Evolutionary conservation across 352 stramenopile genomes (phyloP).

Genomic region (Phytophthora europaea): DNA sequence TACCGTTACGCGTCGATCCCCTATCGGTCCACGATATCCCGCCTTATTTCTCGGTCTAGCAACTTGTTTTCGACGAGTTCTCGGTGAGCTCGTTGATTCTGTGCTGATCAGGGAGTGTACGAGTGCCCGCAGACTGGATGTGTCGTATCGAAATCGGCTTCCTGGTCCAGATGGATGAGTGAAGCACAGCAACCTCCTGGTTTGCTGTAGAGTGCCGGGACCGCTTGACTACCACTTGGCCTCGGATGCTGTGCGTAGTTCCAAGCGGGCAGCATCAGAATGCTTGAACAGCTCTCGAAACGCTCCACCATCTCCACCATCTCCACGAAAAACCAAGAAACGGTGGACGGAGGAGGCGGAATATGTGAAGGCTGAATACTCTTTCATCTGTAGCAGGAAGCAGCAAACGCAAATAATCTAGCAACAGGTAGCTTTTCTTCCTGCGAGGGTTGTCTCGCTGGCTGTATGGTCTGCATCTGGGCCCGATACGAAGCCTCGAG

Average conservation of each 20-base stretch:
- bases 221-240: slow-evolving; percentile 6
- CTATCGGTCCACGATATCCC: too few relatives aligned
- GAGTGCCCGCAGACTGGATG: slow-evolving; percentile 17
- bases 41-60: not conserved
- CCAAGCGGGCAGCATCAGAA: not conserved
- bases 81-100: slow-evolving; percentile 24
- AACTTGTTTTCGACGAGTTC: slow-evolving; percentile 19
- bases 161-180: slow-evolving; percentile 26
- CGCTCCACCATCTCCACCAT: slow-evolving; percentile 3
- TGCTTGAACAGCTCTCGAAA: not conserved
- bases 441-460: not conserved
- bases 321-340: not conserved
- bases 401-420: not conserved
- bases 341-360: not conserved
- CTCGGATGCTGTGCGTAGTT: slow-evolving; percentile 3
- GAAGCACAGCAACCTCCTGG: slow-evolving; percentile 8
- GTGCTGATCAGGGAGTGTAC: slow-evolving; percentile 11
- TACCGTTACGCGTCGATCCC: too few relatives aligned
- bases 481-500: slow-evolving; percentile 13
- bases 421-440: not conserved
- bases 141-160: slow-evolving; percentile 18
- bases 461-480: not conserved
- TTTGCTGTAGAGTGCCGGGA: slow-evolving; percentile 8
- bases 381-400: not conserved
- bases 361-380: slow-evolving; percentile 6